These are phyloP conservation scores for Glarea lozoyensis DNA, from an alignment of 495 filamentous ascomycete genomes.

Conservation along the genomic window DNA sequence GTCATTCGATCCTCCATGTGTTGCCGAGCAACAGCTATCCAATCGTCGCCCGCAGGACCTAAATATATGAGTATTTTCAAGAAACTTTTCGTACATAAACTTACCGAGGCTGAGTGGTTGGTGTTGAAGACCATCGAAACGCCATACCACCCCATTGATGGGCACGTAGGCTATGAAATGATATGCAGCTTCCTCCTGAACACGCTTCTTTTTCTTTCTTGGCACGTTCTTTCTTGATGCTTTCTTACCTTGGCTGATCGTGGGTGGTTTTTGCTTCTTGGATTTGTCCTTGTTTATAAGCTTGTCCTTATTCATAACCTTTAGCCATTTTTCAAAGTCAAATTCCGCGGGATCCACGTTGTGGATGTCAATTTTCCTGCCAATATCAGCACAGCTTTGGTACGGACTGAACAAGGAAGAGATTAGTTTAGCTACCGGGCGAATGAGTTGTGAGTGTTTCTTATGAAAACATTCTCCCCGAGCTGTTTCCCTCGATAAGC, in stretches of 20 bases:
- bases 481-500: constrained; percentile 67
- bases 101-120: constrained; percentile 65
- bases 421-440: constrained; percentile 65
- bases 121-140: constrained; percentile 76
- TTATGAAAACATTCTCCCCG: constrained; percentile 66
- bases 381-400: too few species aligned
- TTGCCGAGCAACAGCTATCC: constrained; percentile 30
- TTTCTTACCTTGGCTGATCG: too few species aligned
- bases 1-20: constrained; percentile 33
- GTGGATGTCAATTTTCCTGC: constrained; percentile 70
- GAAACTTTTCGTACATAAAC: constrained; percentile 9
- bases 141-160: constrained; percentile 66
- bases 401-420: too few species aligned
- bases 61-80: not conserved
- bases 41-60: constrained; percentile 19
- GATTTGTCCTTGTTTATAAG: too few species aligned
- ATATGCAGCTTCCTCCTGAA: constrained; percentile 47
- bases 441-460: constrained; percentile 78
- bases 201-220: constrained; percentile 13
- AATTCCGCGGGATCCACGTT: constrained; percentile 61
- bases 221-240: too few species aligned
- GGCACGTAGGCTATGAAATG: constrained; percentile 93
- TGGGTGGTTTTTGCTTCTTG: too few species aligned
- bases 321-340: constrained; percentile 36
- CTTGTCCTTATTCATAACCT: too few species aligned